These are phyloP conservation scores for Sporothrix protearum DNA, from an alignment of 2,329 filamentous ascomycete genomes.

Conservation along the genomic window DNA sequence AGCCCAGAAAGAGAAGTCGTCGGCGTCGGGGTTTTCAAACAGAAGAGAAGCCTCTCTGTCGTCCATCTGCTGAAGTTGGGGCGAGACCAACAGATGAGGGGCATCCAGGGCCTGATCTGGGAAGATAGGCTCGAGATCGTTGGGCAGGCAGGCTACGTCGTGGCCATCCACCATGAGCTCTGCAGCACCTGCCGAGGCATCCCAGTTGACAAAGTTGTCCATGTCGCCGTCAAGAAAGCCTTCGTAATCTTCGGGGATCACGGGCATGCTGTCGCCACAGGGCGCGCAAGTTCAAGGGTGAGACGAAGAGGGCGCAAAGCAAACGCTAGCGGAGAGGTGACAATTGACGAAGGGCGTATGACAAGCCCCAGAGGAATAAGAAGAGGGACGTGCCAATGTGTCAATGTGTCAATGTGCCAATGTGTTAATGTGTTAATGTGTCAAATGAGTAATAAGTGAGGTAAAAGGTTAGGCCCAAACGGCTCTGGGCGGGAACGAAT, in stretches of 20 bases:
- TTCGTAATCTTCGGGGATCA: constrained; percentile 35
- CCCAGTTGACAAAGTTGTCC: constrained; percentile 64
- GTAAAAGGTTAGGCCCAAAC: neutral
- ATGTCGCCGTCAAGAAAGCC: constrained; percentile 33
- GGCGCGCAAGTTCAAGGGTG: constrained; percentile 1
- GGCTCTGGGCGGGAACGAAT: neutral
- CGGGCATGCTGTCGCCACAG: constrained; percentile 22
- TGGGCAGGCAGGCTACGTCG: constrained; percentile 14
- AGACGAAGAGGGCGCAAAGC: neutral
- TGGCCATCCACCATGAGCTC: constrained; percentile 23
- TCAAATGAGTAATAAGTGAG: constrained; percentile 1
- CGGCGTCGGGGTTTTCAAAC: constrained; percentile 54
- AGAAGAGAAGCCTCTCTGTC: constrained; percentile 44
- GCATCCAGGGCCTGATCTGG: constrained; percentile 27
- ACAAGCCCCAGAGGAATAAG: neutral
- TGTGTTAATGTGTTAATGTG: too few relatives aligned
- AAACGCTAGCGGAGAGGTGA: neutral
- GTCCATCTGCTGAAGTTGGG: constrained; percentile 13
- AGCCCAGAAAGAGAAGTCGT: constrained; percentile 58
- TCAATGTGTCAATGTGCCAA: constrained; percentile 4
- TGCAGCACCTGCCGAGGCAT: constrained; percentile 34
- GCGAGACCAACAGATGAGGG: constrained; percentile 15
- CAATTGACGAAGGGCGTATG: constrained; percentile 11
- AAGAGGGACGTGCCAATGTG: too few relatives aligned
- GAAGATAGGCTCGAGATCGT: constrained; percentile 31